phyloP scores from a whole-genome alignment of 2,329 filamentous ascomycete genomes.

The Nemania sp. region DNA sequence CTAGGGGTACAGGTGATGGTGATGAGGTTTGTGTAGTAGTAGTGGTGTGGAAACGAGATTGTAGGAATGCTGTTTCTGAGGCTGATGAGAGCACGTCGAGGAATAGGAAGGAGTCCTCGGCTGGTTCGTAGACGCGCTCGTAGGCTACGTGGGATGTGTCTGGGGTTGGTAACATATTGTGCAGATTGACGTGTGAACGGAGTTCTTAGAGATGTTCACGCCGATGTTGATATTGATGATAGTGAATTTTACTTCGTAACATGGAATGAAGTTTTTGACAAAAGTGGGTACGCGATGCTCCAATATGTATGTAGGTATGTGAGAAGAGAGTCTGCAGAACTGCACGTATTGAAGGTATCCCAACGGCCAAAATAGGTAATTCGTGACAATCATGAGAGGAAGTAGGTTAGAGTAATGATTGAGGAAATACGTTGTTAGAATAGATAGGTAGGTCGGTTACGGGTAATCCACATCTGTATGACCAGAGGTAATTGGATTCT shows the following conservation, averaged over 20 bases:
- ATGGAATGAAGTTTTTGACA: conserved; percentile 6
- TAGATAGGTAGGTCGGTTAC: no score
- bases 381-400: neutral
- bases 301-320: neutral
- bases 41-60: conserved; percentile 64
- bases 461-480: neutral
- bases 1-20: conserved; percentile 61
- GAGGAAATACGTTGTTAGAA: neutral
- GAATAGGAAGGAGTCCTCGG: conserved; percentile 94
- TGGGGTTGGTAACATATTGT: conserved; percentile 87
- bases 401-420: neutral
- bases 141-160: conserved; percentile 92
- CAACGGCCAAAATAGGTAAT: conserved; percentile 8
- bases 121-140: conserved; percentile 90
- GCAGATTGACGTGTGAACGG: neutral
- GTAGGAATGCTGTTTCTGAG: conserved; percentile 76
- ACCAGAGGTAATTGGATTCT: neutral
- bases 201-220: neutral
- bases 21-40: conserved; percentile 32
- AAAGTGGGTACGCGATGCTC: conserved; percentile 36
- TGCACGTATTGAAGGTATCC: neutral
- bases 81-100: conserved; percentile 87
- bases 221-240: neutral
- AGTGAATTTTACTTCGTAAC: conserved; percentile 16
- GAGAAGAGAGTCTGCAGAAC: neutral